phyloP scores from a whole-genome alignment of 2,329 filamentous ascomycete genomes.

The Trichoderma sp. region DNA sequence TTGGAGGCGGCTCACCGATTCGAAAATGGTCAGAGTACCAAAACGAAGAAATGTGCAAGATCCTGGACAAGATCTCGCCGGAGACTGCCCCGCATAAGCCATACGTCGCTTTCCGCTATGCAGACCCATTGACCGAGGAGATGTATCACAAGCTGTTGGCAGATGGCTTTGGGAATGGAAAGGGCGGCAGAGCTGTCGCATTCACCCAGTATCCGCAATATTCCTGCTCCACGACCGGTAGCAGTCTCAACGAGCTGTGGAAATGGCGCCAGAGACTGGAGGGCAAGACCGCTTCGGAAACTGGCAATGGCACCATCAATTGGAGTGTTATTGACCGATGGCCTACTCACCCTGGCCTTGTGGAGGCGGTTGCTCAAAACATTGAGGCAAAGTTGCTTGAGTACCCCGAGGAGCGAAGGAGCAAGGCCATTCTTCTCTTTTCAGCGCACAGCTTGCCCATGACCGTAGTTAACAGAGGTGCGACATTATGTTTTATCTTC shows the following conservation, averaged over 20 bases:
- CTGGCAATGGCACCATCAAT: constrained; percentile 70
- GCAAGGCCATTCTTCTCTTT: constrained; percentile 84
- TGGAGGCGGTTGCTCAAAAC: constrained; percentile 90
- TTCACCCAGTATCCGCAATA: constrained; percentile 99
- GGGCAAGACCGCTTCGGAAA: constrained; percentile 65
- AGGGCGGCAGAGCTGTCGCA: constrained; percentile 89
- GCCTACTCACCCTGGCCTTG: constrained; percentile 87
- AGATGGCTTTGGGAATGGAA: constrained; percentile 88
- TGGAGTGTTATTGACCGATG: constrained; percentile 99
- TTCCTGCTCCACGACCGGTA: constrained; percentile 95
- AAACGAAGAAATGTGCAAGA: constrained; percentile 93
- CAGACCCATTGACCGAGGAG: constrained; percentile 88
- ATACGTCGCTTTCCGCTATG: constrained; percentile 96
- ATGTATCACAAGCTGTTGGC: constrained; percentile 83
- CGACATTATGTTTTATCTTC: constrained; percentile 24
- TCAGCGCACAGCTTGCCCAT: constrained; percentile 96
- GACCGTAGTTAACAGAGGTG: constrained; percentile 92
- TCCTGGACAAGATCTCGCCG: constrained; percentile 86
- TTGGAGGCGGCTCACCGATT: constrained; percentile 97
- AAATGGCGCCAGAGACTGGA: constrained; percentile 92
- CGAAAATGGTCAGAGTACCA: constrained; percentile 98
- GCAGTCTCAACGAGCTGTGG: constrained; percentile 95
- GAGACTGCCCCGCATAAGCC: constrained; percentile 96
- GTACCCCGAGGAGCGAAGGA: constrained; percentile 80
- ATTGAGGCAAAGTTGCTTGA: constrained; percentile 83